Conservation (phyloP, 805 yeast species). For the Candida namnaoensis region DNA sequence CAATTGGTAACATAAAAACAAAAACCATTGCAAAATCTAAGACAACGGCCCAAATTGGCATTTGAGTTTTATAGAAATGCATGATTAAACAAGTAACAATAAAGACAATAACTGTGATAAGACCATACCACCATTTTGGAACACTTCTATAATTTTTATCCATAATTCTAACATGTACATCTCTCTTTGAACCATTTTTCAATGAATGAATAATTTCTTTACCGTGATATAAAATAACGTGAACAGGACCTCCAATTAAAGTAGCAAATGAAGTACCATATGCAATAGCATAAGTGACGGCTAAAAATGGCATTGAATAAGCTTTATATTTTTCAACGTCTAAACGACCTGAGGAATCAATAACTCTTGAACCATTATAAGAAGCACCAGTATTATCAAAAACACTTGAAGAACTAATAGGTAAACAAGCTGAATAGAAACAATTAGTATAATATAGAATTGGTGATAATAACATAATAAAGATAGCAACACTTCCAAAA, state of each 20-base stretch:
- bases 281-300: constrained; percentile 49
- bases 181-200: constrained; percentile 32
- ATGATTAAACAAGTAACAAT: constrained; percentile 29
- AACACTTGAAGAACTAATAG: constrained; percentile 41
- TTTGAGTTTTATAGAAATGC: constrained; percentile 22
- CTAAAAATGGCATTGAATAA: constrained; percentile 58
- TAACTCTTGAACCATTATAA: constrained; percentile 42
- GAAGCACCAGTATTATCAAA: constrained; percentile 41
- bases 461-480: constrained; percentile 47
- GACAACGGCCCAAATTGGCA: constrained; percentile 53
- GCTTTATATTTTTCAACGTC: constrained; percentile 37
- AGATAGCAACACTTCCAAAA: constrained; percentile 35
- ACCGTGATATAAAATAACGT: constrained; percentile 47
- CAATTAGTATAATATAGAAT: constrained; percentile 43
- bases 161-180: constrained; percentile 46
- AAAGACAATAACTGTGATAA: constrained; percentile 36
- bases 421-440: constrained; percentile 53
- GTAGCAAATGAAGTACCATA: constrained; percentile 58
- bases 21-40: constrained; percentile 48
- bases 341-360: constrained; percentile 33
- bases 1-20: constrained; percentile 51
- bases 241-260: constrained; percentile 47
- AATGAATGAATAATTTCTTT: constrained; percentile 36
- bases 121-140: constrained; percentile 58
- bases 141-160: constrained; percentile 43